phyloP scores from a whole-genome alignment of 1,284 basidiomycete species.

The Cerioporus squamosus region DNA sequence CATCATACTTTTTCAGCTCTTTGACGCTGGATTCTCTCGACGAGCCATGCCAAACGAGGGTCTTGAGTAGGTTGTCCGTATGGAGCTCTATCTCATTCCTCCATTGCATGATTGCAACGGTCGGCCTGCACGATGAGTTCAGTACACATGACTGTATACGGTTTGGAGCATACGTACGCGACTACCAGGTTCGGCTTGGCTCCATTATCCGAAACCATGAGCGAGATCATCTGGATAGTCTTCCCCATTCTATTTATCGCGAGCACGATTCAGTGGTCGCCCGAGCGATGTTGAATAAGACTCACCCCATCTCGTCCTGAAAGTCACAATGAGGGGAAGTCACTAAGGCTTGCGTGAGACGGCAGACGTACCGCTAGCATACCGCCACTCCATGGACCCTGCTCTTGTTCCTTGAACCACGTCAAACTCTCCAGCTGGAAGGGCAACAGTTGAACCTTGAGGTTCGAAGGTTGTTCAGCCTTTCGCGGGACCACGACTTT shows the following conservation, averaged over 20 bases:
- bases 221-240: slow-evolving; percentile 95
- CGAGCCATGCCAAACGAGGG: slow-evolving; percentile 92
- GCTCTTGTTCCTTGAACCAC: slow-evolving; percentile 97
- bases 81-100: slow-evolving; percentile 90
- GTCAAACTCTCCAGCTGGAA: slow-evolving; percentile 92
- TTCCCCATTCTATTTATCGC: slow-evolving; percentile 98
- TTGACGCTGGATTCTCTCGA: slow-evolving; percentile 65
- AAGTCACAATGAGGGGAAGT: neutral
- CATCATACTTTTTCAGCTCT: slow-evolving; percentile 85
- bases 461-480: slow-evolving; percentile 78
- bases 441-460: slow-evolving; percentile 77
- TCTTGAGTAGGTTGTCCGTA: slow-evolving; percentile 72
- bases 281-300: neutral
- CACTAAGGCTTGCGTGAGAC: neutral
- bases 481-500: slow-evolving; percentile 69
- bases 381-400: slow-evolving; percentile 87
- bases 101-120: slow-evolving; percentile 99
- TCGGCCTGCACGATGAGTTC: slow-evolving; percentile 58
- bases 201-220: slow-evolving; percentile 78
- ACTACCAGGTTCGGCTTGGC: slow-evolving; percentile 89
- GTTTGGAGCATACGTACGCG: slow-evolving; percentile 58
- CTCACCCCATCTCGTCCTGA: slow-evolving; percentile 90
- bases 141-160: neutral
- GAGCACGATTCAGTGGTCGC: slow-evolving; percentile 7
- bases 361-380: slow-evolving; percentile 80